These are phyloP conservation scores for Phytophthora sp. DNA, from an alignment of 352 stramenopile species.

Conservation along the genomic window DNA sequence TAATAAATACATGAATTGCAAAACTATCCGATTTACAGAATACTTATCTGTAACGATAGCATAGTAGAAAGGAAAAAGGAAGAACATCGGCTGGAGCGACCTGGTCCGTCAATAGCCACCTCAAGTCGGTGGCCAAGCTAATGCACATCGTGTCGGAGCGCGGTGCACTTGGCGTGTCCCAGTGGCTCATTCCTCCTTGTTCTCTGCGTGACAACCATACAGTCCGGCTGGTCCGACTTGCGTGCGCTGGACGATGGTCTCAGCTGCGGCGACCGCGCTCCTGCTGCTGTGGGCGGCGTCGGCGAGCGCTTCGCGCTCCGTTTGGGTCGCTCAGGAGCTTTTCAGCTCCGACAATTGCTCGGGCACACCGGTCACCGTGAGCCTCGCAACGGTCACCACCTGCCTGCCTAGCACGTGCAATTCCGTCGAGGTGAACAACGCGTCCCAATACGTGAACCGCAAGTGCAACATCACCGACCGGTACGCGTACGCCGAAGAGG, in stretches of 20 bases:
- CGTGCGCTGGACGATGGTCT: constrained; percentile 15
- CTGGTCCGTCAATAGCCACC: too few species aligned
- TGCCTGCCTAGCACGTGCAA: constrained; percentile 9
- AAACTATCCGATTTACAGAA: too few species aligned
- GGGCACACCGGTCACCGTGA: constrained; percentile 8
- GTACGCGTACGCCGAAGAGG: constrained; percentile 23
- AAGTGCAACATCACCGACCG: constrained; percentile 28
- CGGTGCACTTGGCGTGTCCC: constrained; percentile 10
- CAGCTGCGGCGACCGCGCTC: neutral
- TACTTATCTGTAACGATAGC: too few species aligned
- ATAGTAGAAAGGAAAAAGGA: too few species aligned
- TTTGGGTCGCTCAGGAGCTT: constrained; percentile 22
- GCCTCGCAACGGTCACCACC: constrained; percentile 4
- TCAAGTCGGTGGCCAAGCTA: neutral
- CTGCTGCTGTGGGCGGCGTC: constrained; percentile 7
- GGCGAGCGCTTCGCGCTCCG: constrained; percentile 1
- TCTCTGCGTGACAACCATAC: constrained; percentile 21
- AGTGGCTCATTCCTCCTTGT: constrained; percentile 19
- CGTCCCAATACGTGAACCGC: constrained; percentile 5
- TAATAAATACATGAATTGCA: too few species aligned
- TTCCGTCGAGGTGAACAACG: constrained; percentile 16
- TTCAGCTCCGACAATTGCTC: constrained; percentile 18
- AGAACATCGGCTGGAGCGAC: too few species aligned
- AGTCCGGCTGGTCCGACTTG: constrained; percentile 11
- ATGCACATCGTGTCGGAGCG: constrained; percentile 20